phyloP scores from a whole-genome alignment of 2,329 filamentous ascomycete genomes.

The Colletotrichum sp. region DNA sequence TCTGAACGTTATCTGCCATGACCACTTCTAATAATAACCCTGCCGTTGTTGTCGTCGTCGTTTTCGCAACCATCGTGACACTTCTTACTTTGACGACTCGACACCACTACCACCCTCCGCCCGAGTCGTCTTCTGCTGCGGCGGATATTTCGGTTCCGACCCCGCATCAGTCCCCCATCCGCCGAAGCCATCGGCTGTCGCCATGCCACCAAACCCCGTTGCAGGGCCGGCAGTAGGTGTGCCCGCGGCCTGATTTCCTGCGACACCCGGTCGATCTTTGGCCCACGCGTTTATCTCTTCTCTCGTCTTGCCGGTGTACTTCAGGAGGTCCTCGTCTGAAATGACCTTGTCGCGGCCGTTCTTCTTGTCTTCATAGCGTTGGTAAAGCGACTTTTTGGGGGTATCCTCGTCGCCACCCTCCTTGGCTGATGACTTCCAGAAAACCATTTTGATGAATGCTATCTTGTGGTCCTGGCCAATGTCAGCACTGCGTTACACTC shows the following conservation, averaged over 20 bases:
- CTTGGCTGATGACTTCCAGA: neutral
- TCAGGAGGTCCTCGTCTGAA: constrained; percentile 42
- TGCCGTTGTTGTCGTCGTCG: neutral
- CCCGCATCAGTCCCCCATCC: constrained; percentile 37
- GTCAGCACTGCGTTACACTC: neutral
- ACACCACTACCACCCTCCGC: neutral
- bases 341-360: constrained; percentile 27
- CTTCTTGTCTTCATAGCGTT: constrained; percentile 36
- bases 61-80: neutral
- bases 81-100: neutral
- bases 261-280: constrained; percentile 42
- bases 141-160: constrained; percentile 40
- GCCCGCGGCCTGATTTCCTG: constrained; percentile 42
- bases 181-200: constrained; percentile 32
- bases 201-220: constrained; percentile 33
- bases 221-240: constrained; percentile 32
- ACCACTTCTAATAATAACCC: neutral
- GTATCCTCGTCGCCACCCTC: neutral
- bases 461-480: neutral
- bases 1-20: neutral
- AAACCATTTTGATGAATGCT: neutral
- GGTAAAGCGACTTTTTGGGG: constrained; percentile 34
- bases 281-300: constrained; percentile 39
- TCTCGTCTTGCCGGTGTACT: constrained; percentile 44
- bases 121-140: constrained; percentile 14